Conservation (phyloP, 257 asterid species). For the Solanum lycopersicoides region DNA sequence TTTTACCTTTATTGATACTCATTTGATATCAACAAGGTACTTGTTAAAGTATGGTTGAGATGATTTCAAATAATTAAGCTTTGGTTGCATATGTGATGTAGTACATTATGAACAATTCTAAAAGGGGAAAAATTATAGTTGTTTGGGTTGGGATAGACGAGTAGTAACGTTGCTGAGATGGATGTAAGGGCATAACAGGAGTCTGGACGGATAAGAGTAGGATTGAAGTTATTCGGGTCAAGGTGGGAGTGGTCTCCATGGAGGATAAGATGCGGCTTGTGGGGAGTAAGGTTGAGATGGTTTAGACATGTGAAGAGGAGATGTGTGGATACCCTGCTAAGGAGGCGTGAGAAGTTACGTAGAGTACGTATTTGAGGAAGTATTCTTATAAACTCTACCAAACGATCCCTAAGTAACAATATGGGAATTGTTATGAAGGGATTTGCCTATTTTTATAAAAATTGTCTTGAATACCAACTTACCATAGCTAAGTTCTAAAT, state of each 20-base stretch:
- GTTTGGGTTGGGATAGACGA: not conserved
- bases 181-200: not conserved
- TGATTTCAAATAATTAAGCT: not conserved
- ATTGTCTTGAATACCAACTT: not conserved
- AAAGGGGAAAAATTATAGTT: not conserved
- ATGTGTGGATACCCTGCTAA: too few species aligned
- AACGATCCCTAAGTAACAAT: not conserved
- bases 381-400: too few species aligned
- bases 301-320: not conserved
- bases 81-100: not conserved
- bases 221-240: not conserved
- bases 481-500: not conserved
- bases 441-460: not conserved
- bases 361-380: not conserved
- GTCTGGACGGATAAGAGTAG: not conserved
- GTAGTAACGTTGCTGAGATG: not conserved
- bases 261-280: not conserved
- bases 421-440: not conserved
- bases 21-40: not conserved
- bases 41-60: not conserved
- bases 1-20: not conserved
- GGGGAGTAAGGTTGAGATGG: not conserved
- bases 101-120: not conserved
- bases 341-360: not conserved
- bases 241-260: not conserved